Evolutionary conservation across 371 early-diverging fungal genomes (phyloP), one percentile per base, ranked within the genome.

Genomic region (Umbelopsis sp.): DNA sequence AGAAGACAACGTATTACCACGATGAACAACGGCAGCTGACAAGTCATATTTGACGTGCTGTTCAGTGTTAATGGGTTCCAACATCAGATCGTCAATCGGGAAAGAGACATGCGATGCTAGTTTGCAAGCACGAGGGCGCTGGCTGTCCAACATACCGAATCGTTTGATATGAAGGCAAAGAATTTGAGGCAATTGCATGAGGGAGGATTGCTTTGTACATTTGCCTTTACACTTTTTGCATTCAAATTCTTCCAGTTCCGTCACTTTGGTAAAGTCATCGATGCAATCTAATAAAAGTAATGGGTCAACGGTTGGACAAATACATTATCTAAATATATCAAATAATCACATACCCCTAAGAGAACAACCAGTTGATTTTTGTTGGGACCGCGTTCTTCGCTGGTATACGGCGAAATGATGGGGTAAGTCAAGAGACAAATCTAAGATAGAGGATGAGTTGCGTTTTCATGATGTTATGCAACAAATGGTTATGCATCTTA

Each of bases 151-250:
- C 57, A 57, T 57, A 6, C 57, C 57, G 29, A 57, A 57, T 5
- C 57, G 32, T 14, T 57, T 57, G 5, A 57, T 57, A 57, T 57
- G 57, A 8, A 57, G 35, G 9, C 57, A 57, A 3, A 57, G 57
- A 5, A 57, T 29, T 57, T 57, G 57, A 35, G 57, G 57, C 29
- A 57, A n/a, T 9, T 57, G 57, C 57, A 57, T 57, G 5, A 57
- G 35, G 14, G 32, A 57, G 35, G 57, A 35, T 37, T 57, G 57
- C 29, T 57, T 57, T 11, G 57, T 57, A 35, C 57, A 57, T 57
- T 57, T 57, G 6, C 57, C 57, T 57, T 57, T 29, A 57, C 57
- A 57, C 35, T 57, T 57, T 18, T 29, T 57, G 57, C 57, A 57
- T 35, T 57, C 35, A 57, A 57, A 57, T 35, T 57, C 57, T 29